Evolutionary conservation across 2,329 filamentous ascomycete species (phyloP).

Genomic region (Ceratocystis ficicola): DNA sequence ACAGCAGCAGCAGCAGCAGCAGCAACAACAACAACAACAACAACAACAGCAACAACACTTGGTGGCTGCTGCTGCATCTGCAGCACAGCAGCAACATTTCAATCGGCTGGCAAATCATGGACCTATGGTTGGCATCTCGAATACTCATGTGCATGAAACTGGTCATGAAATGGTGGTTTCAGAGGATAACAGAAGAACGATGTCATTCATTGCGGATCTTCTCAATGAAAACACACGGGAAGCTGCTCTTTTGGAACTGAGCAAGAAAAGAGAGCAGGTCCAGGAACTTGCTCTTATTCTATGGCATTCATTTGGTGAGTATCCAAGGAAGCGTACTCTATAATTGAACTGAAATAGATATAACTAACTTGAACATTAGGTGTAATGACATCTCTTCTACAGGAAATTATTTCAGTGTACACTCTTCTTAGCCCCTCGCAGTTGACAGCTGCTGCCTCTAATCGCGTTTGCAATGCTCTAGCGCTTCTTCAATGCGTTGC

Average conservation of each 20-base stretch:
- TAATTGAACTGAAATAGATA: not conserved
- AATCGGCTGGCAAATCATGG: slow-evolving; percentile 55
- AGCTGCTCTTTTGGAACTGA: slow-evolving; percentile 82
- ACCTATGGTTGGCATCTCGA: slow-evolving; percentile 30
- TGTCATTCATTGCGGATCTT: slow-evolving; percentile 83
- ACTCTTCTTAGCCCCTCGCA: slow-evolving; percentile 92
- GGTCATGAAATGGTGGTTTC: slow-evolving; percentile 53
- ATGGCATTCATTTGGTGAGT: slow-evolving; percentile 89
- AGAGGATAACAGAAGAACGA: slow-evolving; percentile 85
- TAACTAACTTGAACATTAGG: slow-evolving; percentile 38
- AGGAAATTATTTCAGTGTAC: slow-evolving; percentile 98
- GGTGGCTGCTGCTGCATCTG: slow-evolving; percentile 42
- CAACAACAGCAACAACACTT: slow-evolving; percentile 38
- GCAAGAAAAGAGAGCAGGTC: slow-evolving; percentile 97
- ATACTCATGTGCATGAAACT: slow-evolving; percentile 42
- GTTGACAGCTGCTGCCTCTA: slow-evolving; percentile 91
- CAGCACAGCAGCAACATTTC: slow-evolving; percentile 51
- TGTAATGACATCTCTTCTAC: slow-evolving; percentile 93
- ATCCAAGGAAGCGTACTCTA: not conserved
- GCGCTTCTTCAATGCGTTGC: slow-evolving; percentile 94
- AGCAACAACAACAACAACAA: slow-evolving; percentile 52
- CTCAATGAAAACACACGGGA: slow-evolving; percentile 79
- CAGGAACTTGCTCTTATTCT: slow-evolving; percentile 90
- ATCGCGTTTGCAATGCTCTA: slow-evolving; percentile 92
- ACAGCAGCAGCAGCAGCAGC: slow-evolving; percentile 52